Conservation (phyloP, 1,139 yeast genomes). For the Yamadazyma aaseri region DNA sequence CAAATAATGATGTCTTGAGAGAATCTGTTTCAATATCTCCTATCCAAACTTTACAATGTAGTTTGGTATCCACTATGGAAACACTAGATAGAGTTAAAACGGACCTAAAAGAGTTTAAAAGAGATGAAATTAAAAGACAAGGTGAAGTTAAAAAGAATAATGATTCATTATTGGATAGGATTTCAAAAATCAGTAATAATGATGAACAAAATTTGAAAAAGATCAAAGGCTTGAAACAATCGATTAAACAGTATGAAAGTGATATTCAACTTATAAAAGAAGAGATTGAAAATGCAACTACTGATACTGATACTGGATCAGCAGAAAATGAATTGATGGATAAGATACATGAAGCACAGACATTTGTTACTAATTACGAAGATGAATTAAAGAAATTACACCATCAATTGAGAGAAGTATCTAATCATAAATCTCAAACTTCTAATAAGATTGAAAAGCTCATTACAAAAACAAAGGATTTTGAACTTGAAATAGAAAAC, state of each 20-base stretch:
- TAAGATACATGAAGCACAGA: slow-evolving; percentile 26
- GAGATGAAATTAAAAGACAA: slow-evolving; percentile 58
- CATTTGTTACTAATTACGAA: slow-evolving; percentile 26
- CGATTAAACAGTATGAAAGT: slow-evolving; percentile 39
- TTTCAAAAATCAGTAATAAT: slow-evolving; percentile 32
- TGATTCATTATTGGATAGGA: slow-evolving; percentile 51
- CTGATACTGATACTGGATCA: slow-evolving; percentile 13
- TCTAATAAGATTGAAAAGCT: slow-evolving; percentile 29
- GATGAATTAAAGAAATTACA: slow-evolving; percentile 23
- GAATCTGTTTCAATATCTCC: slow-evolving; percentile 38
- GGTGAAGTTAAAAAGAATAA: slow-evolving; percentile 56
- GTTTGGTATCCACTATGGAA: slow-evolving; percentile 60
- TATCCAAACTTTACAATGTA: slow-evolving; percentile 57
- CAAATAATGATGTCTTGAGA: slow-evolving; percentile 17
- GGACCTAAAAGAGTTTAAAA: slow-evolving; percentile 57
- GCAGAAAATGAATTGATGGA: slow-evolving; percentile 15
- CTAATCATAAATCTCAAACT: slow-evolving; percentile 22
- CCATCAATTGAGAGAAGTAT: slow-evolving; percentile 22
- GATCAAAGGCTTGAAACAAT: slow-evolving; percentile 41
- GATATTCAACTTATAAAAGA: slow-evolving; percentile 31
- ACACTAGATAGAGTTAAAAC: slow-evolving; percentile 50
- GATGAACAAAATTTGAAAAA: slow-evolving; percentile 32
- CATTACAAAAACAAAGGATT: slow-evolving; percentile 22
- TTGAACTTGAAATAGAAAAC: slow-evolving; percentile 28
- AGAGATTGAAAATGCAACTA: slow-evolving; percentile 19